Evolutionary conservation across 2,329 filamentous ascomycete genomes (phyloP).

Genomic region (Aspergillus sp.): DNA sequence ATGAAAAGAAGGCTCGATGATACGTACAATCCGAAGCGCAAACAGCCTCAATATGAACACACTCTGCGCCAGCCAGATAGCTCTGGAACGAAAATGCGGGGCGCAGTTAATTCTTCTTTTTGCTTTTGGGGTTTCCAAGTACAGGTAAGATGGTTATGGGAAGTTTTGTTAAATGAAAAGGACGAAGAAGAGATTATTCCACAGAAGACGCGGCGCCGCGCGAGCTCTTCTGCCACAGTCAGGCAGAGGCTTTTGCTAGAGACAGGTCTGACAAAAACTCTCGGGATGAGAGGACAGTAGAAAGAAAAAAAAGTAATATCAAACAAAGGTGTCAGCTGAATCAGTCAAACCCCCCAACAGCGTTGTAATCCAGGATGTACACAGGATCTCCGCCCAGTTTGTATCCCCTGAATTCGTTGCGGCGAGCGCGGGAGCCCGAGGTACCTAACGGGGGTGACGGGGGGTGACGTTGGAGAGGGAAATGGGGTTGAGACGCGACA

Average conservation of each 20-base stretch:
- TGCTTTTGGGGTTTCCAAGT: slow-evolving; percentile 20
- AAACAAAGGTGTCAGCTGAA: slow-evolving; percentile 7
- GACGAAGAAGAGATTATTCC: slow-evolving; percentile 14
- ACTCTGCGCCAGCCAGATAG: slow-evolving; percentile 14
- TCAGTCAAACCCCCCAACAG: slow-evolving; percentile 10
- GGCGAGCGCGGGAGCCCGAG: slow-evolving; percentile 2
- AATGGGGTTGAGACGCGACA: too few species aligned
- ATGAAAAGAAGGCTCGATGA: slow-evolving; percentile 23
- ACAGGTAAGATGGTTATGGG: slow-evolving; percentile 17
- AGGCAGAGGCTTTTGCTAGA: slow-evolving; percentile 8
- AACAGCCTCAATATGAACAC: slow-evolving; percentile 19
- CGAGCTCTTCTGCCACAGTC: slow-evolving; percentile 17
- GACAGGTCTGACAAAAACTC: slow-evolving; percentile 9
- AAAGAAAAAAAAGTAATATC: slow-evolving; percentile 6
- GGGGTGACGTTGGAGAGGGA: neutral
- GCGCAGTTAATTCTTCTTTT: slow-evolving; percentile 11
- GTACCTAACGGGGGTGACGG: neutral
- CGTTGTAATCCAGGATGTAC: slow-evolving; percentile 10
- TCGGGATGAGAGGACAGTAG: slow-evolving; percentile 11
- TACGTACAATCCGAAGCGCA: slow-evolving; percentile 38
- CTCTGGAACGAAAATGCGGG: slow-evolving; percentile 14
- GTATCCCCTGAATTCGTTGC: slow-evolving; percentile 13
- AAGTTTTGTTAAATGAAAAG: slow-evolving; percentile 13
- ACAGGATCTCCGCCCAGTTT: slow-evolving; percentile 6
- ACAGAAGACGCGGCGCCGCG: slow-evolving; percentile 17